These are phyloP conservation scores for Mycosarcoma mackinlayi DNA, from an alignment of 1,284 basidiomycete genomes.

Conservation along the genomic window DNA sequence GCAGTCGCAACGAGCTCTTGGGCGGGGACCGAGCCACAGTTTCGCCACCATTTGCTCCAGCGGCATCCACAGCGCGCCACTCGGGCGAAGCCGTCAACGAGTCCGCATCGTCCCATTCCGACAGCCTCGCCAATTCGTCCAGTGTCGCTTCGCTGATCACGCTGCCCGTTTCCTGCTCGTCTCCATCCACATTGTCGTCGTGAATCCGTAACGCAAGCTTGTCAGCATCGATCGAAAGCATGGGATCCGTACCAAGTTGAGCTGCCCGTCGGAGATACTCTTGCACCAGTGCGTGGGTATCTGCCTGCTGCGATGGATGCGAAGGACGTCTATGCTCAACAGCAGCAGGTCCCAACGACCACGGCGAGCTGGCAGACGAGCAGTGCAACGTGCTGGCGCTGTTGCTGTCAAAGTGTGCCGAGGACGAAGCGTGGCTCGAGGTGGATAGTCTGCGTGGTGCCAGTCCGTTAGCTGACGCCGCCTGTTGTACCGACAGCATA, in stretches of 20 bases:
- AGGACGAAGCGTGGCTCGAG: conserved; percentile 40
- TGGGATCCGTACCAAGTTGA: conserved; percentile 15
- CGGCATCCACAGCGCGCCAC: conserved; percentile 15
- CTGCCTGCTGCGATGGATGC: conserved; percentile 32
- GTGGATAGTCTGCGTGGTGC: conserved; percentile 23
- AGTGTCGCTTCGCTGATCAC: conserved; percentile 52
- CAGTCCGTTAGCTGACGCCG: neutral
- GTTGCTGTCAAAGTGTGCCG: conserved; percentile 39
- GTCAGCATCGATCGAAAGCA: conserved; percentile 16
- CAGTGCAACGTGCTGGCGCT: conserved; percentile 34
- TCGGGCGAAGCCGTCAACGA: conserved; percentile 13
- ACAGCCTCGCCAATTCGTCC: conserved; percentile 54
- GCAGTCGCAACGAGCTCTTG: conserved; percentile 16
- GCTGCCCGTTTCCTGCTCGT: conserved; percentile 18
- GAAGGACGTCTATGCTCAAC: conserved; percentile 7
- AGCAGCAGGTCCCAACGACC: conserved; percentile 24
- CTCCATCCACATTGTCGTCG: conserved; percentile 4
- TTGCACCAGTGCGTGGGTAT: conserved; percentile 42
- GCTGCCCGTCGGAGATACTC: conserved; percentile 41
- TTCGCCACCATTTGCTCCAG: conserved; percentile 2
- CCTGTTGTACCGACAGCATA: conserved; percentile 31
- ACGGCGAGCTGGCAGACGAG: conserved; percentile 41
- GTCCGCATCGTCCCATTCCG: conserved; percentile 37
- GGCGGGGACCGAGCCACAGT: conserved; percentile 5
- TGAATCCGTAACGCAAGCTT: neutral